Conservation (phyloP, 805 yeast species). For the Komagataella kurtzmanii region DNA sequence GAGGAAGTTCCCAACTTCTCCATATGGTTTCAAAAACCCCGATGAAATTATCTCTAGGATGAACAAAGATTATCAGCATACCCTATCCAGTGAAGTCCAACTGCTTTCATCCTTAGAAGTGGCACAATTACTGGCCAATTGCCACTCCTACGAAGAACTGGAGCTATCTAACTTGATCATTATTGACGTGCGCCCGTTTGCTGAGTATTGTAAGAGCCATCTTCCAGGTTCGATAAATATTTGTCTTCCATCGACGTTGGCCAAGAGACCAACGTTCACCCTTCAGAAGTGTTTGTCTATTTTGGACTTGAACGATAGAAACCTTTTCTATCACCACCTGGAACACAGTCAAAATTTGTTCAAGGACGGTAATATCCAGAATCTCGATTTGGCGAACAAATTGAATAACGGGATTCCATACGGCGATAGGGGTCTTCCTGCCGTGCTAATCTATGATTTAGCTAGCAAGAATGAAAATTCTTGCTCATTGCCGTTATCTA, state of each 20-base stretch:
- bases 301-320: slow-evolving; percentile 37
- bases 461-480: slow-evolving; percentile 14
- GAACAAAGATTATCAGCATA: neutral
- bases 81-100: neutral
- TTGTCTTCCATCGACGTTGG: slow-evolving; percentile 80
- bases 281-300: slow-evolving; percentile 50
- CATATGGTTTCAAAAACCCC: neutral
- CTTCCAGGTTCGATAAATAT: slow-evolving; percentile 54
- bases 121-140: slow-evolving; percentile 15
- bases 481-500: slow-evolving; percentile 26
- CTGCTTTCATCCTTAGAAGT: neutral
- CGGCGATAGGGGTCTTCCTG: slow-evolving; percentile 20
- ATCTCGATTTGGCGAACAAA: slow-evolving; percentile 3
- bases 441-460: slow-evolving; percentile 40
- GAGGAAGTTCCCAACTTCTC: neutral
- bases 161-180: slow-evolving; percentile 21
- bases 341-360: slow-evolving; percentile 3
- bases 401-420: slow-evolving; percentile 8
- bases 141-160: neutral
- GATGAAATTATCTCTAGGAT: neutral
- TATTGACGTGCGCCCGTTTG: slow-evolving; percentile 72
- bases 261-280: slow-evolving; percentile 63
- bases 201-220: slow-evolving; percentile 51
- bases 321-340: slow-evolving; percentile 23
- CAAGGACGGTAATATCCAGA: neutral